Evolutionary conservation across 1,284 basidiomycete species (phyloP).

Genomic region (Cutaneotrichosporon cutaneum): DNA sequence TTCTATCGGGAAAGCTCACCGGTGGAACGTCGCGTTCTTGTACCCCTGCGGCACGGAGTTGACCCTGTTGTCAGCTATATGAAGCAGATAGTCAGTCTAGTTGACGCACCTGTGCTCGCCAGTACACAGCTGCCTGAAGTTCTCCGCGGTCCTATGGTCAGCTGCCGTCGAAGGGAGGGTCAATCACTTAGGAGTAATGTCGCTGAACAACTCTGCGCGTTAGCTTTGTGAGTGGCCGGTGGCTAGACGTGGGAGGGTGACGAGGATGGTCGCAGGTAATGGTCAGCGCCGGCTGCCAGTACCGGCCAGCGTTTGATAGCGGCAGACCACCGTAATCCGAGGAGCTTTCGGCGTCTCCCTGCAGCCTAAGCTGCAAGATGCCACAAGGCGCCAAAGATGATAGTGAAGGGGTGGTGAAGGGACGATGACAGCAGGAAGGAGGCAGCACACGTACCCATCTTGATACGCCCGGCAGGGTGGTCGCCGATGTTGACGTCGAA

Average conservation of each 20-base stretch:
- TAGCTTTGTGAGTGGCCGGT: neutral
- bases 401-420: no score
- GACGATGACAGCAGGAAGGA: no score
- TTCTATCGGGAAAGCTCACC: slow-evolving; percentile 58
- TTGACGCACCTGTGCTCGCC: slow-evolving; percentile 78
- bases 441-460: slow-evolving; percentile 77
- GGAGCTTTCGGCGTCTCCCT: no score
- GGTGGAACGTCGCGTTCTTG: slow-evolving; percentile 84
- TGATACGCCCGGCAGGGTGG: slow-evolving; percentile 86
- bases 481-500: slow-evolving; percentile 97
- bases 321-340: no score
- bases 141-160: slow-evolving; percentile 78
- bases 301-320: no score
- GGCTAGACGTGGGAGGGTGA: slow-evolving; percentile 2
- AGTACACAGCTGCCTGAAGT: slow-evolving; percentile 95
- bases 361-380: no score
- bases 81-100: neutral
- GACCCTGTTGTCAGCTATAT: slow-evolving; percentile 60
- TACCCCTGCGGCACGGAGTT: slow-evolving; percentile 84
- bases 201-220: slow-evolving; percentile 45
- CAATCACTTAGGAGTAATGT: slow-evolving; percentile 49
- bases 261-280: neutral
- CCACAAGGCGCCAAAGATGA: no score
- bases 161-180: neutral
- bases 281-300: neutral